These are phyloP conservation scores for Cyclotella distinguenda DNA, from an alignment of 108 stramenopile genomes.

Conservation along the genomic window DNA sequence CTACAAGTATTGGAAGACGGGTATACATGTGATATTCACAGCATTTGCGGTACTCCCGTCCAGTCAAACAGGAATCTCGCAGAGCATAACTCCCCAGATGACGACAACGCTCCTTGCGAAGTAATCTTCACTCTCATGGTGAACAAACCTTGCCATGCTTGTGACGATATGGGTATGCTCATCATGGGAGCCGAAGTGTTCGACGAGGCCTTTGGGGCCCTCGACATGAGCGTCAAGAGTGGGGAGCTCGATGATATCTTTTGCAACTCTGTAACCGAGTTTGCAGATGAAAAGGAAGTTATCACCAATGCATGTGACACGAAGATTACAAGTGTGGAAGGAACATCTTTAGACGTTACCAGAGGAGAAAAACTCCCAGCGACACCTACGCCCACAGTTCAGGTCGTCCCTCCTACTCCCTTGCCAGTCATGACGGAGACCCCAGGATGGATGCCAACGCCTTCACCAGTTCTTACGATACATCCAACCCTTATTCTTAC, in stretches of 20 bases:
- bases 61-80: constrained; percentile 1
- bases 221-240: constrained; percentile 19
- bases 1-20: constrained; percentile 7
- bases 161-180: constrained; percentile 23
- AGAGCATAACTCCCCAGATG: background rate
- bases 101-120: background rate
- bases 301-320: constrained; percentile 14
- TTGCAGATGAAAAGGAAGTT: constrained; percentile 14
- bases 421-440: background rate
- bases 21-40: constrained; percentile 22
- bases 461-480: background rate
- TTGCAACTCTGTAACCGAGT: constrained; percentile 31
- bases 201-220: constrained; percentile 22
- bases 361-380: constrained; percentile 1
- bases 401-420: background rate
- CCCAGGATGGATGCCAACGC: background rate
- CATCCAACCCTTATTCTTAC: no score
- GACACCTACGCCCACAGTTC: constrained; percentile 8
- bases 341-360: constrained; percentile 26
- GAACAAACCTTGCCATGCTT: constrained; percentile 26
- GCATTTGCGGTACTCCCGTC: constrained; percentile 25
- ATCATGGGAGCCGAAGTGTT: constrained; percentile 25
- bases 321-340: constrained; percentile 23
- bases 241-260: constrained; percentile 27
- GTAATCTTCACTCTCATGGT: constrained; percentile 19